Evolutionary conservation across 116 monocot species (phyloP).

Genomic region (Thalassia testudinum): DNA sequence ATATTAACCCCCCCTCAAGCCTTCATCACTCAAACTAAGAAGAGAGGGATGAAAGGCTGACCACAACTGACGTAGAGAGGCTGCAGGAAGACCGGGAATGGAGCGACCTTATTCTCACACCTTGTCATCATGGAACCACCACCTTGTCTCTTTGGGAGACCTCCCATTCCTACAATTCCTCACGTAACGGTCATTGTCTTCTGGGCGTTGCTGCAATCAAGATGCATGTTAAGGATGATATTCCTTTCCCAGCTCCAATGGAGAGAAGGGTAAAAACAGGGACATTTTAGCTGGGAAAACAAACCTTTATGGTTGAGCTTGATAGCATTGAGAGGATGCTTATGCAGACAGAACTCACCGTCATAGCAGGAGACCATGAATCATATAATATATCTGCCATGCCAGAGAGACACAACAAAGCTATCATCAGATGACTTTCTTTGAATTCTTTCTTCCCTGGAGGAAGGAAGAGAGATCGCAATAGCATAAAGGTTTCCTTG

Average conservation of each 20-base stretch:
- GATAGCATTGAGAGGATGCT: slow-evolving; percentile 98
- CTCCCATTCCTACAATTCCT: slow-evolving; percentile 94
- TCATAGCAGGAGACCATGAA: slow-evolving; percentile 99
- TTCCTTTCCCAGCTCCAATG: neutral
- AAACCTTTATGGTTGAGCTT: slow-evolving; percentile 73
- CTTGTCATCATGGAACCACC: slow-evolving; percentile 99
- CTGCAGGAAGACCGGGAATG: too few relatives aligned
- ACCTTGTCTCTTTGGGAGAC: slow-evolving; percentile 98
- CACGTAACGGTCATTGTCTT: slow-evolving; percentile 93
- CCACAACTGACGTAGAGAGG: too few relatives aligned
- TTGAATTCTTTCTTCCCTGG: too few relatives aligned
- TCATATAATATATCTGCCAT: slow-evolving; percentile 94
- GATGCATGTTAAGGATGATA: neutral
- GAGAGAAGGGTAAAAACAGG: too few relatives aligned
- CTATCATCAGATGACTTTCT: too few relatives aligned
- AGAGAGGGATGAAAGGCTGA: too few relatives aligned
- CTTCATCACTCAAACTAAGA: too few relatives aligned
- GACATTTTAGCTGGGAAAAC: too few relatives aligned
- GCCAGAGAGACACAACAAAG: neutral
- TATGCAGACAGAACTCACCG: slow-evolving; percentile 90
- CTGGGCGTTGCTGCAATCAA: slow-evolving; percentile 69
- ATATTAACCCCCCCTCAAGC: too few relatives aligned
- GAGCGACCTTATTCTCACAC: slow-evolving; percentile 16
- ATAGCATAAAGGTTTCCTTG: too few relatives aligned
- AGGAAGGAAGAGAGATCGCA: too few relatives aligned